Conservation (phyloP, 1,284 basidiomycete genomes). For the Vanrija humicola region DNA sequence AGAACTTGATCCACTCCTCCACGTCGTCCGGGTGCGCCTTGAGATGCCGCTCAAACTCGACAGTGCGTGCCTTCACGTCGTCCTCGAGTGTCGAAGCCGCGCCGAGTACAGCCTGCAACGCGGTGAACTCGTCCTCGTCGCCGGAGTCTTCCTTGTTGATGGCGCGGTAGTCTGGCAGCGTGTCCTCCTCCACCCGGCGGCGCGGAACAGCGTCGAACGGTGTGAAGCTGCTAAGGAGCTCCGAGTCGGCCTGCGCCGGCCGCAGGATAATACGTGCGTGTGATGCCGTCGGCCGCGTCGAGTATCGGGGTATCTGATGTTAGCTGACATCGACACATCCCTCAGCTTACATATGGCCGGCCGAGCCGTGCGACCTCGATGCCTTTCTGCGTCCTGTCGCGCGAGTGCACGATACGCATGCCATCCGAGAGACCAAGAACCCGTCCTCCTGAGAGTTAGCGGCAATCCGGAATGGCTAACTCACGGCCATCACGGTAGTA, state of each 20-base stretch:
- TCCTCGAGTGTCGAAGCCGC: constrained; percentile 31
- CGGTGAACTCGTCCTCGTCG: constrained; percentile 14
- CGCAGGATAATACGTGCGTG: constrained; percentile 10
- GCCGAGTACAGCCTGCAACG: constrained; percentile 20
- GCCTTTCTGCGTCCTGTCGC: constrained; percentile 30
- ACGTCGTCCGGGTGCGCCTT: constrained; percentile 27
- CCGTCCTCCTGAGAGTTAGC: constrained; percentile 16
- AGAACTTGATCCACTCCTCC: constrained; percentile 39
- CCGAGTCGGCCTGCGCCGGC: neutral
- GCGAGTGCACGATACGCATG: constrained; percentile 23
- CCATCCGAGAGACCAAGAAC: constrained; percentile 24
- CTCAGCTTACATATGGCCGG: constrained; percentile 29
- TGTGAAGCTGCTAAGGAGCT: constrained; percentile 3
- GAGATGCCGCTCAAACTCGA: constrained; percentile 35
- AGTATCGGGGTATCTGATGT: constrained; percentile 15
- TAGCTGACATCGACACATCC: constrained; percentile 11
- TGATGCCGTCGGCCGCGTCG: constrained; percentile 5
- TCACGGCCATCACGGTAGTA: constrained; percentile 29
- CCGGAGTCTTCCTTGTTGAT: constrained; percentile 12
- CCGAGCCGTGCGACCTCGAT: constrained; percentile 33
- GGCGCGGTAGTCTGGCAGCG: constrained; percentile 9
- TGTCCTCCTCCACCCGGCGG: neutral
- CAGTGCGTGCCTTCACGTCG: constrained; percentile 22
- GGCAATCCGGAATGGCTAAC: neutral
- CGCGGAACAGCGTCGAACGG: constrained; percentile 3